phyloP scores from a whole-genome alignment of 192 early-diverging fungal genomes.

The Gonapodya sp. region DNA sequence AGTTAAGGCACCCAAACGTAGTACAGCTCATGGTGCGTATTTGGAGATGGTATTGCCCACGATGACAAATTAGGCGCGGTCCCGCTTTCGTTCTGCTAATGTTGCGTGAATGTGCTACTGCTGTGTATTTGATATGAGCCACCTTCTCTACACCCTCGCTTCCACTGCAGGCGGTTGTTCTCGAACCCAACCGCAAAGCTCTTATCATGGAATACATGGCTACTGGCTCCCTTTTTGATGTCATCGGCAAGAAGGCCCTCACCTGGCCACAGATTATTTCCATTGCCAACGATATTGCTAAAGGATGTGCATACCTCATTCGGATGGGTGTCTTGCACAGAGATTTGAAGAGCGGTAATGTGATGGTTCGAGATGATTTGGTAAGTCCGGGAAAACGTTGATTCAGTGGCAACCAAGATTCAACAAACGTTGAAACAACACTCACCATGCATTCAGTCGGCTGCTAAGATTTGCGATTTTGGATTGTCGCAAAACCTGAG shows the following conservation, averaged over 20 bases:
- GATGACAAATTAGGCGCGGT: too few relatives aligned
- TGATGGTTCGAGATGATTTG: slow-evolving; percentile 4
- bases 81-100: too few relatives aligned
- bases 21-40: neutral
- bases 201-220: neutral
- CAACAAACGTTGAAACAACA: neutral
- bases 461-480: neutral
- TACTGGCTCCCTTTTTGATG: neutral
- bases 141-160: neutral
- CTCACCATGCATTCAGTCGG: neutral
- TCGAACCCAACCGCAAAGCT: neutral
- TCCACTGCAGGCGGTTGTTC: neutral
- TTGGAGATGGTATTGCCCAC: too few relatives aligned
- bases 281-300: neutral
- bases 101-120: neutral
- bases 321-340: neutral
- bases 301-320: neutral
- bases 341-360: neutral
- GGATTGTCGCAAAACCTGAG: neutral
- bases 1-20: neutral
- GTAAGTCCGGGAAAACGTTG: neutral
- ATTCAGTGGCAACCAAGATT: too few relatives aligned
- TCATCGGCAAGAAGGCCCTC: neutral
- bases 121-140: neutral
- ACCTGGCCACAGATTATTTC: neutral